Conservation (phyloP, 768 basidiomycete species). For the Panellus pusillus region DNA sequence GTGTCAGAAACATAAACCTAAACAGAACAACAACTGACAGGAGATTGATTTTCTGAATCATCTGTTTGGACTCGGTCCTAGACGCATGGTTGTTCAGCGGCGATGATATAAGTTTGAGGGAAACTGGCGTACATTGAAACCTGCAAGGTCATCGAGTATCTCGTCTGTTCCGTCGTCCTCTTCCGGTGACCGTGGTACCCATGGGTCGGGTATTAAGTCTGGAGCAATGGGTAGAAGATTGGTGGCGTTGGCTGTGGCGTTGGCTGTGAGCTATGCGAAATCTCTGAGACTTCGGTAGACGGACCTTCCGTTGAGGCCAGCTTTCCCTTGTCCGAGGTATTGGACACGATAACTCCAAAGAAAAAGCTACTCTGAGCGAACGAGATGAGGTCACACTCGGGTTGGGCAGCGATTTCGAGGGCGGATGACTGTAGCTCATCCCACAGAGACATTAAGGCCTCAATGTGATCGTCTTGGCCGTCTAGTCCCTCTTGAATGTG, state of each 20-base stretch:
- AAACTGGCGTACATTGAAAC: neutral
- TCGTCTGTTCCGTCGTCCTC: neutral
- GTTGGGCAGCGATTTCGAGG: conserved; percentile 37
- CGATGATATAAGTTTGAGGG: no score
- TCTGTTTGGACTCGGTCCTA: neutral
- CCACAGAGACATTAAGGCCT: conserved; percentile 34
- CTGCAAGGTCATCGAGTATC: neutral
- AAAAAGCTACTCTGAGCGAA: conserved; percentile 38
- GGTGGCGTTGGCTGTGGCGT: no score
- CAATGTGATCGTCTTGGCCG: conserved; percentile 40
- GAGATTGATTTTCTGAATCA: no score
- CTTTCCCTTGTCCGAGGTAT: neutral
- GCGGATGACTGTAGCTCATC: conserved; percentile 42
- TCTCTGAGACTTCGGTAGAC: no score
- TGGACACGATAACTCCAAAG: conserved; percentile 41
- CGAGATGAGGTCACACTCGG: conserved; percentile 39
- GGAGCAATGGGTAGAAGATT: no score
- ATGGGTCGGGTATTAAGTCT: no score
- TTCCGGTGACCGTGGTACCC: no score
- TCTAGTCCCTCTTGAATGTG: conserved; percentile 32
- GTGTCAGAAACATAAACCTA: conserved; percentile 11
- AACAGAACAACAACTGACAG: no score
- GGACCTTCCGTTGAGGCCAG: no score
- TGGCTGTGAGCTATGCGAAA: no score
- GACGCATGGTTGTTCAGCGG: neutral